Evolutionary conservation across 2,329 filamentous ascomycete species (phyloP).

Genomic region (Phyllachora maydis): DNA sequence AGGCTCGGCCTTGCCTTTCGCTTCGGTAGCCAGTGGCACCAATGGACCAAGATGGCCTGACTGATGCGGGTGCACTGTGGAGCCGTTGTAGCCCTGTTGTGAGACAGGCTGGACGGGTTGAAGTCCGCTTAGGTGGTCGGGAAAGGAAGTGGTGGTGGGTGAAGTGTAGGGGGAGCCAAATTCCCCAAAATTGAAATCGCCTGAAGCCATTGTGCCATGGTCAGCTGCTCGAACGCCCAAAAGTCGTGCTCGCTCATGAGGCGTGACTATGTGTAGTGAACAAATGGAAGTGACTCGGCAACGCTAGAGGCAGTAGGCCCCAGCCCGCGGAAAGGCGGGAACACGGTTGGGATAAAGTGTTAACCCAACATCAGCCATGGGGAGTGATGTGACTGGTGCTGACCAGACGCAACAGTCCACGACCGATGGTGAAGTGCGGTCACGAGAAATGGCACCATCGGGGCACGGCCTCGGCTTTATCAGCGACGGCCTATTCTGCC

Average conservation of each 20-base stretch:
- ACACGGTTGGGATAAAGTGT: too few relatives aligned
- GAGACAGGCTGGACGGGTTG: conserved; percentile 30
- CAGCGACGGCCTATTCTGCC: too few relatives aligned
- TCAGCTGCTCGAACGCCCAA: too few relatives aligned
- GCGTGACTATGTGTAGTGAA: too few relatives aligned
- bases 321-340: too few relatives aligned
- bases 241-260: too few relatives aligned
- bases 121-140: conserved; percentile 18
- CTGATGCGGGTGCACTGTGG: conserved; percentile 12
- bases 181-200: conserved; percentile 35
- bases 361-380: too few relatives aligned
- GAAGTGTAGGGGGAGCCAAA: conserved; percentile 29
- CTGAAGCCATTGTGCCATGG: conserved; percentile 27
- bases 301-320: too few relatives aligned
- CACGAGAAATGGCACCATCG: conserved; percentile 44
- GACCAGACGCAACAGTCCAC: too few relatives aligned
- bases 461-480: conserved; percentile 17
- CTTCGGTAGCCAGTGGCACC: conserved; percentile 14
- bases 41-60: conserved; percentile 5
- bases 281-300: too few relatives aligned
- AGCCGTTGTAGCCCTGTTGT: conserved; percentile 22
- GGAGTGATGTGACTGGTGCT: too few relatives aligned
- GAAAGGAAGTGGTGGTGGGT: conserved; percentile 22
- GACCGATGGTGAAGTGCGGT: too few relatives aligned
- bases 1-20: conserved; percentile 24